A percentile compares a stretch with the other conserved stretches of the same genome.
Evolutionary conservation across 371 early-diverging fungal genomes (phyloP).

Genomic region (Mortierella polycephala): DNA sequence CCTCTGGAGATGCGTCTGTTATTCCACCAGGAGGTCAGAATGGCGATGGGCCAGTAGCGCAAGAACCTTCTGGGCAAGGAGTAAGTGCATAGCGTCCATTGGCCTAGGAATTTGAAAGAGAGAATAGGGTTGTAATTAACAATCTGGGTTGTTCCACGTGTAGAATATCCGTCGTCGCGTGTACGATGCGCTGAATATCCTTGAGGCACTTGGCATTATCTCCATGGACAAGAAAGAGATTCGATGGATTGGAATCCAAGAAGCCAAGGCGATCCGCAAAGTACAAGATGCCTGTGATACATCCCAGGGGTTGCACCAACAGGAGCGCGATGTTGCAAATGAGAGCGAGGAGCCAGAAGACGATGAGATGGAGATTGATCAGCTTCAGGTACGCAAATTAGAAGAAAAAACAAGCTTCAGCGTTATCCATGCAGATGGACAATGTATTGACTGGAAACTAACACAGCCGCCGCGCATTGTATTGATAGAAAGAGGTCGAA

Average conservation of each 20-base stretch:
- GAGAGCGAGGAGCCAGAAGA: slow-evolving; percentile 54
- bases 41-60: slow-evolving; percentile 6
- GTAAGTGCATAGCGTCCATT: slow-evolving; percentile 8
- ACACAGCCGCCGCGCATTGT: background rate
- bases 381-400: slow-evolving; percentile 35
- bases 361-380: slow-evolving; percentile 52
- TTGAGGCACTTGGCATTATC: slow-evolving; percentile 81
- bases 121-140: no score
- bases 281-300: slow-evolving; percentile 2
- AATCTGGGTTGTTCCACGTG: background rate
- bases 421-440: background rate
- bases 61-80: slow-evolving; percentile 35
- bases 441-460: background rate
- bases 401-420: background rate
- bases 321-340: slow-evolving; percentile 37
- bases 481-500: slow-evolving; percentile 34
- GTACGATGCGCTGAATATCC: slow-evolving; percentile 83
- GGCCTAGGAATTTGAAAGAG: no score
- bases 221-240: slow-evolving; percentile 75
- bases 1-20: slow-evolving; percentile 5
- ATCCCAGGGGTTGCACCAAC: slow-evolving; percentile 1
- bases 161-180: slow-evolving; percentile 82
- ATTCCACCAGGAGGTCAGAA: background rate
- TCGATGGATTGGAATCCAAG: slow-evolving; percentile 72
- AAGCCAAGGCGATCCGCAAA: slow-evolving; percentile 24